These are phyloP conservation scores for Botrytis galanthina DNA, from an alignment of 2,329 filamentous ascomycete genomes.

Conservation along the genomic window DNA sequence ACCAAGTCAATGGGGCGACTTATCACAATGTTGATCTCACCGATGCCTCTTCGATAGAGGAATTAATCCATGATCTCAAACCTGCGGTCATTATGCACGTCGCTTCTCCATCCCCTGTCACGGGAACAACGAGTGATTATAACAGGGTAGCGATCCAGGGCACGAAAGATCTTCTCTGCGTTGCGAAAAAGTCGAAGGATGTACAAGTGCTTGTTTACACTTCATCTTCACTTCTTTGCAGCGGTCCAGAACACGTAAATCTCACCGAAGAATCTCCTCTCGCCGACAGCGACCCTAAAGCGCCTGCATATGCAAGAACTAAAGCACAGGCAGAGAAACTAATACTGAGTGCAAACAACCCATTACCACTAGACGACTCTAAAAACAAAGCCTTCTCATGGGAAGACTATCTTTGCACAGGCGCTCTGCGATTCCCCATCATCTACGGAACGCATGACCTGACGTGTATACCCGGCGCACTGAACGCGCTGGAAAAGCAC, in stretches of 20 bases:
- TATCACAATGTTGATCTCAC: conserved; percentile 13
- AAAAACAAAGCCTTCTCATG: neutral
- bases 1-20: neutral
- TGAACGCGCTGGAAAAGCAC: conserved; percentile 1
- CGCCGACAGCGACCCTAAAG: neutral
- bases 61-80: neutral
- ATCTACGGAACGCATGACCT: conserved; percentile 14
- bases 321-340: conserved; percentile 17
- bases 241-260: neutral
- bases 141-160: conserved; percentile 1
- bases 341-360: neutral
- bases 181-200: neutral
- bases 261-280: conserved; percentile 12
- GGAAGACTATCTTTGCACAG: conserved; percentile 5
- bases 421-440: neutral
- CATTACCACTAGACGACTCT: neutral
- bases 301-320: neutral
- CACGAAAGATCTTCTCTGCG: conserved; percentile 2
- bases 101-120: conserved; percentile 11
- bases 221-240: conserved; percentile 12
- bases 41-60: neutral
- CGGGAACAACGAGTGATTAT: conserved; percentile 2
- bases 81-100: neutral
- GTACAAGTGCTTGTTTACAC: conserved; percentile 11
- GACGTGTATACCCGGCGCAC: conserved; percentile 7